Conservation (phyloP, 179 eudicot species). For the Gypsophila paniculata region DNA sequence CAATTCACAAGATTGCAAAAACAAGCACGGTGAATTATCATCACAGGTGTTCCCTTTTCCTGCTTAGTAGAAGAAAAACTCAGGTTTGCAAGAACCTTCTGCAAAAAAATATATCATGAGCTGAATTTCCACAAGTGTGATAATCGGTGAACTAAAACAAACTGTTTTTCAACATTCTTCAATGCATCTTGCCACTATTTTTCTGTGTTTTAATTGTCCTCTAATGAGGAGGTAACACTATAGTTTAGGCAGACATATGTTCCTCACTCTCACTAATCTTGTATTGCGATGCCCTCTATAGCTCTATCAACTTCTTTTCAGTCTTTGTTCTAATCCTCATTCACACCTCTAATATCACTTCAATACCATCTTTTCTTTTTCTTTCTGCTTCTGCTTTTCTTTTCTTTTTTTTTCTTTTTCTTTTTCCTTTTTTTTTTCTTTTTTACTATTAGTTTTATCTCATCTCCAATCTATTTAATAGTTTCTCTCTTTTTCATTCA, state of each 20-base stretch:
- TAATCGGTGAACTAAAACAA: not conserved
- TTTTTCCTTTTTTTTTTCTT: not conserved
- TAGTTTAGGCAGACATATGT: conserved; percentile 1
- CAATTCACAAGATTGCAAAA: conserved; percentile 5
- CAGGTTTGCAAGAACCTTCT: not conserved
- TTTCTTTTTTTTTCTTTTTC: not conserved
- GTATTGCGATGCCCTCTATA: not conserved
- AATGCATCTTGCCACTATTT: not conserved
- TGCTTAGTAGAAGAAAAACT: not conserved
- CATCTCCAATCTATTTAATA: not conserved
- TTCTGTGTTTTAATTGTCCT: not conserved
- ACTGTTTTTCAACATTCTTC: not conserved
- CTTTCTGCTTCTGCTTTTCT: too few relatives aligned
- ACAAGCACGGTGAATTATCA: not conserved
- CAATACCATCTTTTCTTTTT: not conserved
- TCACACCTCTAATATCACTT: not conserved
- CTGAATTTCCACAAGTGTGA: not conserved
- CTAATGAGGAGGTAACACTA: not conserved
- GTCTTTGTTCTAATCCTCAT: not conserved
- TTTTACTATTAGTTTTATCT: not conserved
- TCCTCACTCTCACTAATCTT: not conserved
- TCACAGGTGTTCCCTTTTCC: not conserved
- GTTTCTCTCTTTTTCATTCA: not conserved
- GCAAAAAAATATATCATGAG: not conserved
- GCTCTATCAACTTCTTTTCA: not conserved